Base-by-base conservation (phyloP, 768 basidiomycete genomes). In the Thelephora aurantiotincta region DNA sequence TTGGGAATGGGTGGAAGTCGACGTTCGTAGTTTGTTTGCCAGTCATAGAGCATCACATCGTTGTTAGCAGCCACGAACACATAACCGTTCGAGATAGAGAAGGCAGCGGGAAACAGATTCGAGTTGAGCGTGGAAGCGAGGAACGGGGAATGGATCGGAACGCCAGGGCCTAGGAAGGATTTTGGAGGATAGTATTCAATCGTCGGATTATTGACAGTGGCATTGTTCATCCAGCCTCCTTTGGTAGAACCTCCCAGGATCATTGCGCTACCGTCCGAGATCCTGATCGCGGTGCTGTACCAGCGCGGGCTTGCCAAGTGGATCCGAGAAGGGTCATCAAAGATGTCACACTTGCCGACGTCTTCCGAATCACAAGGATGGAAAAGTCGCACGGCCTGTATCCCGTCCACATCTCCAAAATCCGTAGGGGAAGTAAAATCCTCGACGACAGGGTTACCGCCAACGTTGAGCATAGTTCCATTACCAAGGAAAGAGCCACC, bases 141-240 rank as follows among this genome's bases (percentile, higher is more conserved):
- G 59, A 87, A 87, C 22, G 66, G 68, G 16, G 82, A 53, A n/a
- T 62, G 57, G 35, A 87, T 72, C 2, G 82, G 80, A 53, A 82
- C 54, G 42, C 87, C 86, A 2, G 73, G 78, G 13, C 71, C 73
- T 50, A 78, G 70, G 43, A 87, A 76, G 47, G 69, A 66, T 60
- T 91, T 90, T 1, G 88, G 81, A 26, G 89, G 89, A 60, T 72
- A 92, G 63, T 75, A 91, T 61, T 88, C 84, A 52, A 84, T 62
- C 0, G 83, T 87, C 2, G 86, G 85, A 57, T 88, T 88, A 65
- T 87, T 84, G 50, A 75, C 74, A 2, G 83, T 84, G 20, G 67
- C 72, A 48, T 88, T 89, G 58, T 88, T 88, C 52, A 87, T 87
- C 84, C 85, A 89, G 9, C 85, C 87, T 6, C 86, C 86, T 58